Percentiles rank a stretch among this genome's conserved stretches.
Evolutionary conservation across 2,329 filamentous ascomycete genomes (phyloP).

Genomic region (Hypoxylon sp.): DNA sequence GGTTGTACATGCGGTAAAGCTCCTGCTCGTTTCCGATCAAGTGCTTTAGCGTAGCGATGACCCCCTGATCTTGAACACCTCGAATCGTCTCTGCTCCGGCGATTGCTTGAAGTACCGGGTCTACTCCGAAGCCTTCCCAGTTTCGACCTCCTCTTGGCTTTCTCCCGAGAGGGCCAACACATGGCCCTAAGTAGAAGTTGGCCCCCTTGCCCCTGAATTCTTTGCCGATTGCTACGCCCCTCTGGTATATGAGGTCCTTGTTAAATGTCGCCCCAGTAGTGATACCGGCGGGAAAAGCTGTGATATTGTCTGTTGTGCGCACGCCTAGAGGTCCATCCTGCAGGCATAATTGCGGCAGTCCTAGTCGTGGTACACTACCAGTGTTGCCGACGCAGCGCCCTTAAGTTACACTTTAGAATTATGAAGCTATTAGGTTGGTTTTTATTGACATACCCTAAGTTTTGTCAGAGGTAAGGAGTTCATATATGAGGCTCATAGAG

Average conservation of each 20-base stretch:
- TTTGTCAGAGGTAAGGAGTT: conserved; percentile 12
- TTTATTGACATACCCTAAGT: conserved; percentile 40
- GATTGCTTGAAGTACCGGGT: conserved; percentile 74
- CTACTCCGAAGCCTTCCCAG: conserved; percentile 82
- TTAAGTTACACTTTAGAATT: conserved; percentile 28
- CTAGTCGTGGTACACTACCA: conserved; percentile 77
- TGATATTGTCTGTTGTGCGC: conserved; percentile 80
- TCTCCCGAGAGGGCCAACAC: conserved; percentile 78
- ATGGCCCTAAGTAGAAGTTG: conserved; percentile 78
- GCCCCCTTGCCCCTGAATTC: conserved; percentile 82
- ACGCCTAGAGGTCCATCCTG: conserved; percentile 81
- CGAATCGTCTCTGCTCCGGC: conserved; percentile 66
- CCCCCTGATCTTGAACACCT: conserved; percentile 69
- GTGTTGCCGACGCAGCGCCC: conserved; percentile 82
- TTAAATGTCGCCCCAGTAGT: conserved; percentile 82
- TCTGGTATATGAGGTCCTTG: conserved; percentile 77
- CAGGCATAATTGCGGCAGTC: conserved; percentile 79
- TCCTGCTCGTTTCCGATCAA: conserved; percentile 69
- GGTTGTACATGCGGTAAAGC: conserved; percentile 69
- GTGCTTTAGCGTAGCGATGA: conserved; percentile 72
- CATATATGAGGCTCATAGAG: conserved; percentile 33
- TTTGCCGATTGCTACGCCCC: conserved; percentile 77
- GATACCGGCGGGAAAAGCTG: conserved; percentile 84
- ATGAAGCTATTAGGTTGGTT: neutral
- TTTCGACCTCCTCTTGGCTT: conserved; percentile 80